Base-by-base conservation (phyloP, 129 eudicot species). In the Kitagawia praeruptora region DNA sequence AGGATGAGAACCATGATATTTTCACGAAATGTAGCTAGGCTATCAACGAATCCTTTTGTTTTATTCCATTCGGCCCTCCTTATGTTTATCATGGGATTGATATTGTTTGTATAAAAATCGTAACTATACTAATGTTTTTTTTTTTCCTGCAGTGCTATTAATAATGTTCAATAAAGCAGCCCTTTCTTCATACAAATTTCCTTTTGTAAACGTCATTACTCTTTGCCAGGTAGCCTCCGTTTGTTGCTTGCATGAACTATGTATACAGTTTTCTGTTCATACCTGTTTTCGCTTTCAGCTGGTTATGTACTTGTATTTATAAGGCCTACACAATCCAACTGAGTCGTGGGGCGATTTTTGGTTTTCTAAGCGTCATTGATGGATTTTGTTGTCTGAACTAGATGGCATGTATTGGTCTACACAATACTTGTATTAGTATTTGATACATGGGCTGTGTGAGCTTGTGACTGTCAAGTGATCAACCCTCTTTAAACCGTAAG, bases 111-210 rank as follows among this genome's bases (percentile, higher is more conserved):
- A 58, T 14, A 3, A 58, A 9, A 58, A 58, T 58, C 31, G 3
- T n/a, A 58, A 58, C 67, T 9, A 58, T 58, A n/a, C 8, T 8
- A 58, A 23, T 8, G 67, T 58, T 21, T 8, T 56, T 18, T 9
- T 58, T 58, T 58, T 2, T 0, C 25, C 3, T 58, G 69, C 34
- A 61, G 69, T 61, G 69, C 69, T 61, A 25, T 25, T 61, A 3
- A 25, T 61, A 61, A 61, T 61, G 69, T 61, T 61, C 69, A 61
- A 61, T 25, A 61, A 61, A 25, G 69, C 69, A 61, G 69, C 69
- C 69, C 69, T 61, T 61, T 61, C 69, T 61, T 61, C 69, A 9
- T 61, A 61, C 34, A 3, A 3, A 61, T 61, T 61, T n/a, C 37
- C 69, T n/a, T 61, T n/a, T 25, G 69, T 61, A n/a, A 61, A 61